Evolutionary conservation across 2,329 filamentous ascomycete species (phyloP), one percentile per base, ranked within the genome.

Genomic region (Pseudomassariella vexata): DNA sequence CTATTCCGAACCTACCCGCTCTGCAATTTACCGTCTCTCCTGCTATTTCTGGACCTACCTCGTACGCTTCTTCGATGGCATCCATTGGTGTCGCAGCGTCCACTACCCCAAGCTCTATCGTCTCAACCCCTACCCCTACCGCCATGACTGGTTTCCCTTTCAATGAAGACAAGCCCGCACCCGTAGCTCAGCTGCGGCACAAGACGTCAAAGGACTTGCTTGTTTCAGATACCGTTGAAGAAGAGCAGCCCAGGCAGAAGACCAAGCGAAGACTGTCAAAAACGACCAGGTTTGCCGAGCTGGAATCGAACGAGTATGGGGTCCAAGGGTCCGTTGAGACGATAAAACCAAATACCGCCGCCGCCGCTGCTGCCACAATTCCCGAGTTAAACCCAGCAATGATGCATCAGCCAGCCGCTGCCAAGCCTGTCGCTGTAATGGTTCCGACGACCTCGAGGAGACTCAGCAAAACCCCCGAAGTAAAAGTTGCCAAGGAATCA

Each of bases 61-160:
- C 49, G 3, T 37, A 42, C 12, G 40, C 42, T n/a, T 48, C 46
- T n/a, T 51, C 50, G 1, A 35, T 41, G 14, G 38, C 28, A 21
- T 52, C 50, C 25, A 47, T 49, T 30, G 47, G 44, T 19, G 38
- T 46, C 28, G 46, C 49, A 6, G 43, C 45, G 9, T 52, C 49
- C 22, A 43, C 39, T 12, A 35, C 46, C 9, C 44, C 50, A 7
- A 44, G 34, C 19, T 46, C 39, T 22, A 24, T 36, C 17, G 26
- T 29, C 6, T 41, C 41, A n/a, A 40, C 37, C 3, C 37, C 41
- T 12, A 32, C 34, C n/a, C 26, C 41, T 5, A 39, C 38, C 6
- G 28, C 38, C 15, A 15, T 21, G 11, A 14, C 19, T 21, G 15
- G n/a, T n/a, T 21, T 30, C 23, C 14, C 28, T 20, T 14, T 30